These are phyloP conservation scores for Scutellaria galericulata DNA, from an alignment of 257 asterid genomes.

Conservation along the genomic window DNA sequence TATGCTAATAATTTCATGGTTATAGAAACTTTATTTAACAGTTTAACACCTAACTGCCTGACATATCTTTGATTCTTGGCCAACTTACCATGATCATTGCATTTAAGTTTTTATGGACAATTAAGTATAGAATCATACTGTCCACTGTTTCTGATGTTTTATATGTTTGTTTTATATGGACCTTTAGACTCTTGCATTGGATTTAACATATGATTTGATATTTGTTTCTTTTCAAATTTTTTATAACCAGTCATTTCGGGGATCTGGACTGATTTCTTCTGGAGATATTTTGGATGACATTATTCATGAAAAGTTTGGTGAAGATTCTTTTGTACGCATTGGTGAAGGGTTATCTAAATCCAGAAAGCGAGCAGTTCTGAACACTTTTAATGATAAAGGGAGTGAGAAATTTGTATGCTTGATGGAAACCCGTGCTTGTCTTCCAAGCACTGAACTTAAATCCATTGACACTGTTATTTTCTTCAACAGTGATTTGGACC, in stretches of 20 bases:
- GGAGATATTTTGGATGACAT: constrained; percentile 70
- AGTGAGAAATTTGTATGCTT: constrained; percentile 51
- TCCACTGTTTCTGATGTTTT: not conserved
- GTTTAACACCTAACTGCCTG: not conserved
- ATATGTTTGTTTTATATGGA: constrained; percentile 3
- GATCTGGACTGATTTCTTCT: constrained; percentile 44
- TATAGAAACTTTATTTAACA: constrained; percentile 20
- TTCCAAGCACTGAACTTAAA: constrained; percentile 47
- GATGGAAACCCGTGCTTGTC: constrained; percentile 65
- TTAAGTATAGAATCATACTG: not conserved
- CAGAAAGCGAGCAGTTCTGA: constrained; percentile 38
- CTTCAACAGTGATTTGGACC: constrained; percentile 75
- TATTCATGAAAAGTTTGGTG: constrained; percentile 54
- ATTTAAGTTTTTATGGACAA: not conserved
- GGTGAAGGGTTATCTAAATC: constrained; percentile 37
- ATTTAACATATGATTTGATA: constrained; percentile 16
- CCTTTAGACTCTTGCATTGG: constrained; percentile 17
- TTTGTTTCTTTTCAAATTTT: constrained; percentile 12
- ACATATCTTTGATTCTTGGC: constrained; percentile 18
- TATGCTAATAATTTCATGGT: constrained; percentile 13
- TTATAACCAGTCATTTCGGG: constrained; percentile 47
- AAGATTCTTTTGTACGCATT: constrained; percentile 52
- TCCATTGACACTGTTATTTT: constrained; percentile 54
- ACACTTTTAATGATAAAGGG: constrained; percentile 46
- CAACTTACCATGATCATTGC: not conserved